These are phyloP conservation scores for Naganishia albida DNA, from an alignment of 1,284 basidiomycete genomes.

Conservation along the genomic window DNA sequence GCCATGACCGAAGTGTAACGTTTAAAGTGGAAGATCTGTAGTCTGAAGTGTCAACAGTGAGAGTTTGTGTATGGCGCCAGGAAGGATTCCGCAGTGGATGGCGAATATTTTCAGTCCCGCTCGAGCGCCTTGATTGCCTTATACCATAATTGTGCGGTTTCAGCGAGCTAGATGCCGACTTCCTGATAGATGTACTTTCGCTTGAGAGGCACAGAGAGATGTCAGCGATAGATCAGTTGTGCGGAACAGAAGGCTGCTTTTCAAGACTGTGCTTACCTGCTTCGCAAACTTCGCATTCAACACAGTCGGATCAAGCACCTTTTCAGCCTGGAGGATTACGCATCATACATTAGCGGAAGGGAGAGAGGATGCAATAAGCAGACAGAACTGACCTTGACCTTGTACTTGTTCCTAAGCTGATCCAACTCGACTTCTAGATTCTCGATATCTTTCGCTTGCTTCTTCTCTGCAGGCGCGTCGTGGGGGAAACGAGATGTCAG, in stretches of 20 bases:
- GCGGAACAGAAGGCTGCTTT: neutral
- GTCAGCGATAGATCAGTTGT: neutral
- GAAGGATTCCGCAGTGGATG: no score
- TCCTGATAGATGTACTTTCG: conserved; percentile 28
- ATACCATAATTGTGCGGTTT: no score
- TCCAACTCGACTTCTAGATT: conserved; percentile 1
- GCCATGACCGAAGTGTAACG: no score
- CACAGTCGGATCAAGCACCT: conserved; percentile 15
- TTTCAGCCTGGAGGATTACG: conserved; percentile 3
- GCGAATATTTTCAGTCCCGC: no score
- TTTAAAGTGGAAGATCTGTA: no score
- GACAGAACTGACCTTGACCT: neutral
- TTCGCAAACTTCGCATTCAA: conserved; percentile 26
- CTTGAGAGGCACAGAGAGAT: neutral
- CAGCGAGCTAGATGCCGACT: conserved; percentile 15
- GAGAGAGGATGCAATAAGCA: neutral
- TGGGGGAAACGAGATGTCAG: neutral
- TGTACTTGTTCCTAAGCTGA: conserved; percentile 8
- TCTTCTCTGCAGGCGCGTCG: conserved; percentile 1
- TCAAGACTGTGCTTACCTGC: conserved; percentile 3
- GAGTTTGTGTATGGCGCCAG: no score
- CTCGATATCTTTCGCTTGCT: conserved; percentile 6
- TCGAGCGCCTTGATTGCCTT: no score
- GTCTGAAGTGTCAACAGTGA: no score
- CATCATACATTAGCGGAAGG: neutral